Conservation (phyloP, 441 rosid genomes). For the Populus hybrid region DNA sequence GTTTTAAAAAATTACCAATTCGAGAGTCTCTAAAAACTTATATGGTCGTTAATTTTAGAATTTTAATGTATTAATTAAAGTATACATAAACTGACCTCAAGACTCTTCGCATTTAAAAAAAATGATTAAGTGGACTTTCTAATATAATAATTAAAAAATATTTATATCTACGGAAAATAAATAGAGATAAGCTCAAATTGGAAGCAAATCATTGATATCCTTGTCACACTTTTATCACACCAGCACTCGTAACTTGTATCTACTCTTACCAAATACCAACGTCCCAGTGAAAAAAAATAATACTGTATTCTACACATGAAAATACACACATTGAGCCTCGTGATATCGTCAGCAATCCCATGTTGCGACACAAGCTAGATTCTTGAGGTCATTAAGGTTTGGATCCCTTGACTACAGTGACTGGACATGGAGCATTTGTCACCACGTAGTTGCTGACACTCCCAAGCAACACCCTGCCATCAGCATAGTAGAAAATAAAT, state of each 20-base stretch:
- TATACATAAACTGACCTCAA: fast-evolving
- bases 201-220: neutral
- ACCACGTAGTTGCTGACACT: constrained; percentile 41
- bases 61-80: too few species aligned
- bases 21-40: fast-evolving
- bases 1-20: too few species aligned
- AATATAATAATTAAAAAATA: too few species aligned
- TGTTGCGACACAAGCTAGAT: neutral
- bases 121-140: too few species aligned
- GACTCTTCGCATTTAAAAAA: too few species aligned
- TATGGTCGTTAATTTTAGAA: fast-evolving
- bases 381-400: neutral
- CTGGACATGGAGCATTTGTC: constrained; percentile 36
- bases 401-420: constrained; percentile 34
- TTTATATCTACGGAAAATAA: too few species aligned
- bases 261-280: neutral
- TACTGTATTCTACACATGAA: neutral
- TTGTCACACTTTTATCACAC: neutral
- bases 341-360: neutral
- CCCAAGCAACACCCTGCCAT: constrained; percentile 33
- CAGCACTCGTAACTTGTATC: neutral
- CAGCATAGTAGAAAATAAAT: neutral
- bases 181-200: neutral
- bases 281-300: too few species aligned
- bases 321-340: neutral